Conservation (phyloP, 116 monocot species). For the Phalaenopsis hybrid region DNA sequence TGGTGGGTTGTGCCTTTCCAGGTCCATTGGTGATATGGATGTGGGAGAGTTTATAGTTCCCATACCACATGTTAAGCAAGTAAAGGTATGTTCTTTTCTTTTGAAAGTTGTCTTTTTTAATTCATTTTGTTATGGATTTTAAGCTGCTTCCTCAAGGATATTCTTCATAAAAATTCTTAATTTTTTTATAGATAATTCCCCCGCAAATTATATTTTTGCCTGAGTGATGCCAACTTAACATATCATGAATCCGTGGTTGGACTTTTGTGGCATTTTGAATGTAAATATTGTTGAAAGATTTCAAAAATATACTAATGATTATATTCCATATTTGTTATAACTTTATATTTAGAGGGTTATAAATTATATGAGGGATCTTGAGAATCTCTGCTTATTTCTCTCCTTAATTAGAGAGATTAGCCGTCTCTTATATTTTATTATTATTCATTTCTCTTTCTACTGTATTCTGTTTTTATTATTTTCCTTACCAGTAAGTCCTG, state of each 20-base stretch:
- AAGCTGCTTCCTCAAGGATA: background rate
- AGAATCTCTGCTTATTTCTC: no score
- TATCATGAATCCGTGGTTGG: background rate
- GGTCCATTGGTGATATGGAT: constrained; percentile 60
- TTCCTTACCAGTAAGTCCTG: no score
- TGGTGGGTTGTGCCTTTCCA: constrained; percentile 52
- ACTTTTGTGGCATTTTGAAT: background rate
- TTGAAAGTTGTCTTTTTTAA: background rate
- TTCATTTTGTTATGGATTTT: background rate
- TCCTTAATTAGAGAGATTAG: no score
- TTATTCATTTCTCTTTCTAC: no score
- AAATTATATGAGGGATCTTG: no score
- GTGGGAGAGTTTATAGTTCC: constrained; percentile 65
- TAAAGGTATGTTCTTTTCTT: constrained; percentile 29
- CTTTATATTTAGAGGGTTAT: no score
- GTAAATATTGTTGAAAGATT: background rate
- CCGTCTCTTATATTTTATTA: no score
- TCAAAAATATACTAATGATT: no score
- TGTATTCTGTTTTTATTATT: no score
- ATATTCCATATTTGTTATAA: no score
- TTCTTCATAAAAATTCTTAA: background rate
- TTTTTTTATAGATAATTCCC: background rate
- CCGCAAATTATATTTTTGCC: background rate
- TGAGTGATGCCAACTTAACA: background rate
- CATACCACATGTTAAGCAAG: constrained; percentile 60